These are phyloP conservation scores for Aspergillus sp. DNA, from an alignment of 2,329 filamentous ascomycete genomes.

Conservation along the genomic window DNA sequence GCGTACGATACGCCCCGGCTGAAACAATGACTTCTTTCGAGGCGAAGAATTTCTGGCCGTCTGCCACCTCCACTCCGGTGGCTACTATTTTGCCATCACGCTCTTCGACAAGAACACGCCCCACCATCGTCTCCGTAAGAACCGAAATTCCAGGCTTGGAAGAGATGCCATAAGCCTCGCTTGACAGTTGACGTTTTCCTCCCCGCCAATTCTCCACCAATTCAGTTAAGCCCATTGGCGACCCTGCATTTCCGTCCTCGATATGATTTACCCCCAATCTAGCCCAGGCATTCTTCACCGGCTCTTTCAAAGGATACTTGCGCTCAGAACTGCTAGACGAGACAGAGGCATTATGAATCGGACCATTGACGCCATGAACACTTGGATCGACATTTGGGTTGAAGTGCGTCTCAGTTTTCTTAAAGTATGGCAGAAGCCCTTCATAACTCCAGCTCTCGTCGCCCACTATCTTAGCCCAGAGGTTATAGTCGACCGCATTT, in stretches of 20 bases:
- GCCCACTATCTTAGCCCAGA: slow-evolving; percentile 53
- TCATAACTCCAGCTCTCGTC: slow-evolving; percentile 56
- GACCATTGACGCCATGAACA: slow-evolving; percentile 49
- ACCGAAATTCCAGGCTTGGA: slow-evolving; percentile 48
- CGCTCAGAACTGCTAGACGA: slow-evolving; percentile 48
- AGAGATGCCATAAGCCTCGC: slow-evolving; percentile 47
- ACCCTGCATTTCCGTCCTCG: slow-evolving; percentile 44
- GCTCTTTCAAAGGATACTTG: slow-evolving; percentile 42
- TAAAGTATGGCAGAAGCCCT: slow-evolving; percentile 47
- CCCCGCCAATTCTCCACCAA: slow-evolving; percentile 48
- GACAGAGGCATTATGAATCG: slow-evolving; percentile 46
- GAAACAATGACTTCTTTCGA: slow-evolving; percentile 37
- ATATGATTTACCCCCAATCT: slow-evolving; percentile 15
- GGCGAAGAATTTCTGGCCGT: slow-evolving; percentile 31
- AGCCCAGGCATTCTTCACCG: slow-evolving; percentile 14
- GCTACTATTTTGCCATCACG: slow-evolving; percentile 17
- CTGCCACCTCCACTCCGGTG: slow-evolving; percentile 10
- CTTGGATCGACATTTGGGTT: slow-evolving; percentile 35
- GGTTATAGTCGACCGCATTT: slow-evolving; percentile 56
- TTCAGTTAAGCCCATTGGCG: slow-evolving; percentile 15
- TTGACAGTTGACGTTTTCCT: slow-evolving; percentile 47
- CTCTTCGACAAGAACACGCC: slow-evolving; percentile 38
- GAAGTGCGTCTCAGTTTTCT: slow-evolving; percentile 55
- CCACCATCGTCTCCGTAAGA: slow-evolving; percentile 42
- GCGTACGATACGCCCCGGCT: slow-evolving; percentile 35